Base-by-base conservation (phyloP, 306 rosid species). In the Hylodesmum podocarpum region DNA sequence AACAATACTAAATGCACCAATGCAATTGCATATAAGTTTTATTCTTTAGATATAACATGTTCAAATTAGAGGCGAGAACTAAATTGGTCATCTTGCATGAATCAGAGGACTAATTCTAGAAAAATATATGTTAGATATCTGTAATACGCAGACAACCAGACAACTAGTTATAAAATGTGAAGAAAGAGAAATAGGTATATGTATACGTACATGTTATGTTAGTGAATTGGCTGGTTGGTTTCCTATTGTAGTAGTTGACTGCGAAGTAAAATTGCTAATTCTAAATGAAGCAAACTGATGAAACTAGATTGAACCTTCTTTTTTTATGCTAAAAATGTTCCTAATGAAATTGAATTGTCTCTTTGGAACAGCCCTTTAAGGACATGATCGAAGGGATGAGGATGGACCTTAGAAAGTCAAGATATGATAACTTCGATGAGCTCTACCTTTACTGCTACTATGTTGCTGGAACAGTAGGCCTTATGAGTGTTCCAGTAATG, bases 361-460 rank as follows among this genome's bases (percentile, higher is more conserved):
- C 19, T 67, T 80, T 73, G 68, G 46, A 65, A 73, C 83, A 94
- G 97, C 98, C 98, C 12, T 94, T 94, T 83, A 92, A 81, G 80
- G 98, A 94, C 88, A 92, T 94, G 98, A 85, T 94, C 14, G 90
- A 94, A 78, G 98, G 98, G 81, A 94, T 94, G 98, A 87, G 96
- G 83, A 10, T 94, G 68, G 98, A 94, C 81, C 64, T 94, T 66
- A 87, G 87, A 66, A 94, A 92, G 76, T 90, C 98, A 55, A 86
- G 97, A 82, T 94, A 94, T 78, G 72, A 80, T n/a, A 92, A 84
- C 84, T 94, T 94, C 9, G 97, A 94, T 70, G 98, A 94, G 54
- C 91, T 94, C 28, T 94, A 94, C 85, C 91, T 94, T 34, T 94
- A 94, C 79, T 94, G 98, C 89, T 94, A 94, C 85, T 94, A 89